These are phyloP conservation scores for Capronia americana DNA, from an alignment of 2,329 filamentous ascomycete species.

Conservation along the genomic window DNA sequence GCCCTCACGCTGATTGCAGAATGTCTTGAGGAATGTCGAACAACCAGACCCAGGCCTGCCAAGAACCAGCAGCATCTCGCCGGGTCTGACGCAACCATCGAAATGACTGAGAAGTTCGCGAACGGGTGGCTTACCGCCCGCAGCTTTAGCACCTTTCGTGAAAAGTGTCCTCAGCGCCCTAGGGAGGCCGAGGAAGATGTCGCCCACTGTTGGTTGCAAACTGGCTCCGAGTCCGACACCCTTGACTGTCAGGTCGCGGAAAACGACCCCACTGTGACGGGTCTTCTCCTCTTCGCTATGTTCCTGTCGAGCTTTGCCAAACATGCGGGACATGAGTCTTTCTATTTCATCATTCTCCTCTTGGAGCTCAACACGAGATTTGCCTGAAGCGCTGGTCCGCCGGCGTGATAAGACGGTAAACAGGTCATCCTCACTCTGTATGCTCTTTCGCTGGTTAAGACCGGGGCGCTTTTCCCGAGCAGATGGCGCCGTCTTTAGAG, in stretches of 20 bases:
- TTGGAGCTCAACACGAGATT: constrained; percentile 32
- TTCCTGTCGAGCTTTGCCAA: constrained; percentile 68
- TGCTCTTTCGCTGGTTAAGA: constrained; percentile 26
- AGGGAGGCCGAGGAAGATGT: constrained; percentile 60
- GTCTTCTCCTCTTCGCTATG: constrained; percentile 74
- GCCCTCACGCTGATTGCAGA: constrained; percentile 68
- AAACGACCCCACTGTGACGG: constrained; percentile 72
- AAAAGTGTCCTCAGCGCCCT: constrained; percentile 56
- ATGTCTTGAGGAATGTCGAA: constrained; percentile 72
- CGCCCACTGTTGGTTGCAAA: constrained; percentile 62
- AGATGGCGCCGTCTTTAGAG: constrained; percentile 25
- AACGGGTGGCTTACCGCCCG: constrained; percentile 56
- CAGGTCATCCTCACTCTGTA: constrained; percentile 35
- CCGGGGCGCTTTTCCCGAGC: constrained; percentile 26
- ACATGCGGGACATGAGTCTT: constrained; percentile 71
- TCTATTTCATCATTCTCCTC: constrained; percentile 39
- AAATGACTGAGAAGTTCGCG: constrained; percentile 70
- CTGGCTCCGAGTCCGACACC: constrained; percentile 71
- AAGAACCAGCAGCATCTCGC: constrained; percentile 74
- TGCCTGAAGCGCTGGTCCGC: constrained; percentile 32
- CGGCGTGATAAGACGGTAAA: constrained; percentile 37
- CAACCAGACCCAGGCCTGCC: constrained; percentile 73
- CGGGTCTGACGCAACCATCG: constrained; percentile 73
- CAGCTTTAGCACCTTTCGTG: constrained; percentile 44
- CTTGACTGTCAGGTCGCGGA: constrained; percentile 72